Conservation (phyloP, 352 stramenopile species). For the Phytopythium oedochilum region DNA sequence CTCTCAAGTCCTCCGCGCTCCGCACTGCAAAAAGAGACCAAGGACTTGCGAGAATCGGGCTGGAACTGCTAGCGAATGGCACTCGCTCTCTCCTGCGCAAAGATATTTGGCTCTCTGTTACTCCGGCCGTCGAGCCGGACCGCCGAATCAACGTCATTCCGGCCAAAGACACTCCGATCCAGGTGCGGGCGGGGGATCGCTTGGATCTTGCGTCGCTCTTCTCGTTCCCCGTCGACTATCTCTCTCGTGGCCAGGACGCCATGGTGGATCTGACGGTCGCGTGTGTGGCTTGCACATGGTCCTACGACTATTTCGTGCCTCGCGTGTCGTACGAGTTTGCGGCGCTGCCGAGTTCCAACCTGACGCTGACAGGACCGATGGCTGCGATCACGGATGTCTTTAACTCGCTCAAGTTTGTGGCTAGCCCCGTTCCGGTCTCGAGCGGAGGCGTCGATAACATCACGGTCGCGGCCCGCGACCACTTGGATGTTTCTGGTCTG, state of each 20-base stretch:
- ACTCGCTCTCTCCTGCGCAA: not conserved
- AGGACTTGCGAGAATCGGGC: not conserved
- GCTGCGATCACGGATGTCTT: constrained; percentile 17
- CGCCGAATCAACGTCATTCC: not conserved
- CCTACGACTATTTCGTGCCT: constrained; percentile 22
- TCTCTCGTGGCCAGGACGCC: not conserved
- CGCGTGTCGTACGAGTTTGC: constrained; percentile 40
- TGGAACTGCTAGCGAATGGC: constrained; percentile 14
- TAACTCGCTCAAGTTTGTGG: constrained; percentile 9
- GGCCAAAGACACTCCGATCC: not conserved
- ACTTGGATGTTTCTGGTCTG: not conserved
- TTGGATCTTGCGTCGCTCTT: not conserved
- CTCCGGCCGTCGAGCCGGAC: not conserved
- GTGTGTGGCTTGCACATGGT: constrained; percentile 23
- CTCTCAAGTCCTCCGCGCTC: constrained; percentile 11
- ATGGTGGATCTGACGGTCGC: constrained; percentile 18
- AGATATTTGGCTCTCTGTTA: not conserved
- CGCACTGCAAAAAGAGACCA: not conserved
- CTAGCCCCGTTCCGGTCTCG: not conserved
- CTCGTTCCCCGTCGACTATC: not conserved
- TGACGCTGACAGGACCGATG: constrained; percentile 15
- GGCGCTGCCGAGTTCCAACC: constrained; percentile 10
- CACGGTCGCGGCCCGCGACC: not conserved
- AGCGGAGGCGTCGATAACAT: not conserved
- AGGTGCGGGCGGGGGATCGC: not conserved